Percentiles rank a stretch among this genome's conserved stretches.
These are phyloP conservation scores for Botrytis byssoidea DNA, from an alignment of 2,329 filamentous ascomycete genomes.

Conservation along the genomic window DNA sequence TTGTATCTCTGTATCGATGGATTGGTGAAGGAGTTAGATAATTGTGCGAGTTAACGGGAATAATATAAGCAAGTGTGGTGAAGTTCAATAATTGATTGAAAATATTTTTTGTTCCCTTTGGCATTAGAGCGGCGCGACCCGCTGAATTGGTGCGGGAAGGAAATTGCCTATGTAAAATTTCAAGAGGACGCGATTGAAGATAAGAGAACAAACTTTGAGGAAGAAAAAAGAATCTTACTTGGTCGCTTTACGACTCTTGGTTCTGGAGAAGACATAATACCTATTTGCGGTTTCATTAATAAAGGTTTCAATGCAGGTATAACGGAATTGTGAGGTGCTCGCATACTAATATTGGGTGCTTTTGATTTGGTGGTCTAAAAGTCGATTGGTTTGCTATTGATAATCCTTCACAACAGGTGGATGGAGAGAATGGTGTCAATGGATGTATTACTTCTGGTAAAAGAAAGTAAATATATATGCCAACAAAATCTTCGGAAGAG, in stretches of 20 bases:
- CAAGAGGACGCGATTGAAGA: neutral
- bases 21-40: constrained; percentile 18
- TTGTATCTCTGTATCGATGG: neutral
- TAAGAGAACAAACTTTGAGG: neutral
- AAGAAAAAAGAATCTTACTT: constrained; percentile 33
- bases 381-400: neutral
- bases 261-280: constrained; percentile 31
- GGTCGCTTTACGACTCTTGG: constrained; percentile 34
- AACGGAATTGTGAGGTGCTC: neutral
- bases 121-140: constrained; percentile 12
- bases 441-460: neutral
- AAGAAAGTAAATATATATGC: neutral
- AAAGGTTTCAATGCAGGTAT: neutral
- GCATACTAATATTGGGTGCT: constrained; percentile 5
- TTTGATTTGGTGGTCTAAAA: neutral
- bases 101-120: neutral
- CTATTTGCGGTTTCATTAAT: constrained; percentile 22
- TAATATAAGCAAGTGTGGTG: neutral
- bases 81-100: neutral
- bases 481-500: neutral
- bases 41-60: constrained; percentile 3
- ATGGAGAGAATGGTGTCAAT: neutral
- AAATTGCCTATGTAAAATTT: constrained; percentile 1
- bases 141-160: neutral
- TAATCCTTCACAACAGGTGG: neutral